These are phyloP conservation scores for Trichosporon sp. DNA, from an alignment of 1,284 basidiomycete species.

Conservation along the genomic window DNA sequence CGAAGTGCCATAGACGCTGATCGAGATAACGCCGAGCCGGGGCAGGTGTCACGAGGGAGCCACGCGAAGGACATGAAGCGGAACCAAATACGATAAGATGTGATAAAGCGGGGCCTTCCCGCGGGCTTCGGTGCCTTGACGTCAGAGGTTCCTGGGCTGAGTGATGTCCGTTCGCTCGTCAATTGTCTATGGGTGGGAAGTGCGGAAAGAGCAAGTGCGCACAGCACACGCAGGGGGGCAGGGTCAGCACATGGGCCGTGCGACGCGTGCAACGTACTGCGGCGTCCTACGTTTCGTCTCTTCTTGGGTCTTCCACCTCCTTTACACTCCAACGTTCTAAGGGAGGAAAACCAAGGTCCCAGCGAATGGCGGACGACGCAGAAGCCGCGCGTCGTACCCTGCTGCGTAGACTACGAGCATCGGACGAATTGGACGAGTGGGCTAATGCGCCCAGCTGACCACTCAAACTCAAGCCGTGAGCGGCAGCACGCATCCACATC, in stretches of 20 bases:
- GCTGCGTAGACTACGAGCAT: neutral
- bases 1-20: neutral
- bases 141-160: neutral
- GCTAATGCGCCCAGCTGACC: neutral
- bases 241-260: neutral
- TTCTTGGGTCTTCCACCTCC: neutral
- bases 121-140: neutral
- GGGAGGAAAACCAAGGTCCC: too few relatives aligned
- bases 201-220: neutral
- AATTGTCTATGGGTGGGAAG: neutral
- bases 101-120: conserved; percentile 2
- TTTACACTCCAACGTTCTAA: too few relatives aligned
- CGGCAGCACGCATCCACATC: neutral
- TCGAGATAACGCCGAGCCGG: neutral
- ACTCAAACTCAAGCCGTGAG: neutral
- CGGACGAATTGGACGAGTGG: neutral
- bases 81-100: conserved; percentile 11
- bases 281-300: neutral
- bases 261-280: neutral
- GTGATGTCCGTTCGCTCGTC: neutral
- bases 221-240: neutral
- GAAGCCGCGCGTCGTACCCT: neutral
- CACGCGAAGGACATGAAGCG: conserved; percentile 1
- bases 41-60: neutral
- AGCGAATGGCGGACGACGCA: too few relatives aligned